Evolutionary conservation across 2,329 filamentous ascomycete genomes (phyloP).

Genomic region (Teratosphaeriaceae sp.): DNA sequence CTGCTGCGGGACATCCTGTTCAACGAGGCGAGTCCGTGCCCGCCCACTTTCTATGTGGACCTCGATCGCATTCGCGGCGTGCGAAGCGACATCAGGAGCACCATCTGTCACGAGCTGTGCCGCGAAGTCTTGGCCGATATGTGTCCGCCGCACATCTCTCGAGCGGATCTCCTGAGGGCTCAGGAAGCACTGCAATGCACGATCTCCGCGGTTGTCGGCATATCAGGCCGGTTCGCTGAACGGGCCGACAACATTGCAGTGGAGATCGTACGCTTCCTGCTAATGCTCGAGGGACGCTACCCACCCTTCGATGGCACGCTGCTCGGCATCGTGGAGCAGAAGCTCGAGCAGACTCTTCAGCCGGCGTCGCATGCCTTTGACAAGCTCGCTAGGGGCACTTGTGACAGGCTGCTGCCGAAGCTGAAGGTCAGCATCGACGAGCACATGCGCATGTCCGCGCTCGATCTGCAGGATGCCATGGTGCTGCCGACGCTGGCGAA

Average conservation of each 20-base stretch:
- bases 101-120: slow-evolving; percentile 50
- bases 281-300: slow-evolving; percentile 27
- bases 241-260: slow-evolving; percentile 39
- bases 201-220: slow-evolving; percentile 35
- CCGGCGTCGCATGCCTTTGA: slow-evolving; percentile 22
- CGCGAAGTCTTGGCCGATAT: slow-evolving; percentile 43
- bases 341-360: slow-evolving; percentile 28
- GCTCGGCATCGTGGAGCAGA: slow-evolving; percentile 30
- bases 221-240: slow-evolving; percentile 31
- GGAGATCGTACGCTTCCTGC: slow-evolving; percentile 40
- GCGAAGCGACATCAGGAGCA: slow-evolving; percentile 46
- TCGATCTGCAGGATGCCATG: slow-evolving; percentile 40
- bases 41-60: slow-evolving; percentile 53
- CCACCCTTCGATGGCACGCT: slow-evolving; percentile 28
- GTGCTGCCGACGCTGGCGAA: slow-evolving; percentile 17
- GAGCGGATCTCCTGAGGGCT: slow-evolving; percentile 25
- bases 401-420: slow-evolving; percentile 29
- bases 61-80: slow-evolving; percentile 48
- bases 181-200: slow-evolving; percentile 23
- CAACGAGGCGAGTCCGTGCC: slow-evolving; percentile 43
- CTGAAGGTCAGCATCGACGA: slow-evolving; percentile 28
- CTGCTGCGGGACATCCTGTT: slow-evolving; percentile 33
- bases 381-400: slow-evolving; percentile 22
- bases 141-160: slow-evolving; percentile 13
- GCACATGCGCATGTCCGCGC: slow-evolving; percentile 32